Evolutionary conservation across 2,329 filamentous ascomycete species (phyloP).

Genomic region (Coniochaeta pulveracea): DNA sequence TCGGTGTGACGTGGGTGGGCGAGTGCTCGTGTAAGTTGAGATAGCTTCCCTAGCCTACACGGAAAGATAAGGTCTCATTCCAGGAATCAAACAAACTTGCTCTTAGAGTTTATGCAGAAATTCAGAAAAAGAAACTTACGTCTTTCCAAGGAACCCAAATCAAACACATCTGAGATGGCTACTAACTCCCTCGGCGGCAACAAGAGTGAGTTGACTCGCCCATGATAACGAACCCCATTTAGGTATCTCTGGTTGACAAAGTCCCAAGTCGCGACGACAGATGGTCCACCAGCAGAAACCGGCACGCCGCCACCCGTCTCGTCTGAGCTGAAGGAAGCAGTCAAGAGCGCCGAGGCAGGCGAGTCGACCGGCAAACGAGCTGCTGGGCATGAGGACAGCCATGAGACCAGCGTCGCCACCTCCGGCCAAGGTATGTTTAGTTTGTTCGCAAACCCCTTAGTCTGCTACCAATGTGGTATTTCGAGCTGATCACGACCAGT

Average conservation of each 20-base stretch:
- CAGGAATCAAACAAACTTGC: no score
- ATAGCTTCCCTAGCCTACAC: background rate
- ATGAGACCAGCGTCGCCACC: background rate
- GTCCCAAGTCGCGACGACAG: background rate
- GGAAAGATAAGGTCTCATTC: background rate
- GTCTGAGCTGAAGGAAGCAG: background rate
- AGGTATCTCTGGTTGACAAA: background rate
- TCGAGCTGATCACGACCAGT: no score
- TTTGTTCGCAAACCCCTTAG: no score
- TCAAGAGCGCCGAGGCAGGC: background rate
- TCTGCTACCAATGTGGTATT: no score
- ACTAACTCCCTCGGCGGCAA: slow-evolving; percentile 3
- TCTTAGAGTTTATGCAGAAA: background rate
- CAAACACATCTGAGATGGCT: no score
- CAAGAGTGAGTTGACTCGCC: background rate
- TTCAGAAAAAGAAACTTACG: background rate
- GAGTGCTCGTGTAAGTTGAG: slow-evolving; percentile 1
- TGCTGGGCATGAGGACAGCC: background rate
- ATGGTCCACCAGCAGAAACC: background rate
- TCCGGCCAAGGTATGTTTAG: background rate
- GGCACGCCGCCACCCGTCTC: background rate
- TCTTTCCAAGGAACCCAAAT: no score
- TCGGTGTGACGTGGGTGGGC: slow-evolving; percentile 1
- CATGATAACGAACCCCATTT: background rate
- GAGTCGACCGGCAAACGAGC: background rate